Conservation (phyloP, 164 flowering plant genomes). For the Nymphaea thermarum region DNA sequence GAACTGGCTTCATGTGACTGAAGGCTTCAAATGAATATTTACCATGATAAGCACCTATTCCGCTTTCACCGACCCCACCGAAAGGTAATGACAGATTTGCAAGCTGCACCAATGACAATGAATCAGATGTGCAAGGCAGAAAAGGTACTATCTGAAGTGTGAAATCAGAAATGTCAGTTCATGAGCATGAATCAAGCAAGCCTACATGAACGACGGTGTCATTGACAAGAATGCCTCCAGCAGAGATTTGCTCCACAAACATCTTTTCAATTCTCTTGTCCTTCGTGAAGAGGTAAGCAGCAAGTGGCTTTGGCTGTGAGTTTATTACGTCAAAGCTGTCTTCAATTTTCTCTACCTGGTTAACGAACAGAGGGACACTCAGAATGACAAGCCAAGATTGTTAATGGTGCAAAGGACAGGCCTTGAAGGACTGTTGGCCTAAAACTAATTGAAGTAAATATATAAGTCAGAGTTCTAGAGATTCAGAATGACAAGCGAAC, state of each 20-base stretch:
- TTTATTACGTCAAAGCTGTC: slow-evolving; percentile 53
- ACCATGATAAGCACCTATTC: slow-evolving; percentile 80
- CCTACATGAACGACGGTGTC: slow-evolving; percentile 65
- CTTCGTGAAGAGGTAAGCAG: slow-evolving; percentile 82
- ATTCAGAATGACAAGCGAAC: neutral
- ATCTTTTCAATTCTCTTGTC: slow-evolving; percentile 55
- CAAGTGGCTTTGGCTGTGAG: slow-evolving; percentile 79
- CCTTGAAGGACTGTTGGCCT: too few relatives aligned
- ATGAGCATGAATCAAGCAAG: slow-evolving; percentile 1
- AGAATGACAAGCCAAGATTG: neutral
- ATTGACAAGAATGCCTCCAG: slow-evolving; percentile 75
- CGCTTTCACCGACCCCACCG: slow-evolving; percentile 96
- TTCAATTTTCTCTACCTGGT: slow-evolving; percentile 65
- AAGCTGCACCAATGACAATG: slow-evolving; percentile 34
- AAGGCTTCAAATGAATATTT: slow-evolving; percentile 82
- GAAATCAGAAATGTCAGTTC: neutral
- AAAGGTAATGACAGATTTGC: slow-evolving; percentile 50
- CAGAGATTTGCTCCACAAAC: slow-evolving; percentile 48
- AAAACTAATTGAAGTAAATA: neutral
- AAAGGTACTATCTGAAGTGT: too few relatives aligned
- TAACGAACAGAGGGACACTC: neutral
- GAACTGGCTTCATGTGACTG: slow-evolving; percentile 79
- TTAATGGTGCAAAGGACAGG: neutral
- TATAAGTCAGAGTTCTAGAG: neutral
- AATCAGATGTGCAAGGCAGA: neutral